These are phyloP conservation scores for Ceratocystis destructans DNA, from an alignment of 2,329 filamentous ascomycete genomes.

Conservation along the genomic window DNA sequence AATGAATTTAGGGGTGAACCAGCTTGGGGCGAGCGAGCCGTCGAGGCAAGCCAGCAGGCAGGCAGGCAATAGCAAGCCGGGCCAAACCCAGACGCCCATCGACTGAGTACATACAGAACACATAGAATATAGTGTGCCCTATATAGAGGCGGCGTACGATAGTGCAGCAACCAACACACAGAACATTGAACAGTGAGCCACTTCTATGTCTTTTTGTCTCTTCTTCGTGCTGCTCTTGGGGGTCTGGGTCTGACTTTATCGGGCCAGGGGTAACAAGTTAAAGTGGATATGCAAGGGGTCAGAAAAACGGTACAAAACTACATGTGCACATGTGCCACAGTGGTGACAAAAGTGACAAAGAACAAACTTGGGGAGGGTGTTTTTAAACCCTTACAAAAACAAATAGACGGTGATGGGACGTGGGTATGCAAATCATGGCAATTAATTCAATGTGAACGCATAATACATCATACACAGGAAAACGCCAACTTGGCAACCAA, in stretches of 20 bases:
- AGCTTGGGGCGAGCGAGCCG: no score
- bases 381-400: background rate
- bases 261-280: background rate
- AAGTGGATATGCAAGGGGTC: slow-evolving; percentile 3
- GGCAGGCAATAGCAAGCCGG: no score
- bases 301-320: background rate
- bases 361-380: background rate
- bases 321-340: background rate
- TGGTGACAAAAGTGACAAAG: background rate
- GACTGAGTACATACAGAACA: background rate
- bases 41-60: no score
- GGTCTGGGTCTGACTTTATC: background rate
- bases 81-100: no score
- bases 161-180: background rate
- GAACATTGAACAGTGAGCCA: background rate
- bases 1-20: no score
- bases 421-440: background rate
- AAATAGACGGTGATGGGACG: background rate
- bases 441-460: no score
- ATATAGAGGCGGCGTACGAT: background rate
- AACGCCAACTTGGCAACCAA: no score
- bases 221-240: background rate
- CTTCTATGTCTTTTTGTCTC: background rate
- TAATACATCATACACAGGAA: no score
- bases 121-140: background rate